Evolutionary conservation across 2,329 filamentous ascomycete genomes (phyloP).

Genomic region (Apiospora malaysiana): DNA sequence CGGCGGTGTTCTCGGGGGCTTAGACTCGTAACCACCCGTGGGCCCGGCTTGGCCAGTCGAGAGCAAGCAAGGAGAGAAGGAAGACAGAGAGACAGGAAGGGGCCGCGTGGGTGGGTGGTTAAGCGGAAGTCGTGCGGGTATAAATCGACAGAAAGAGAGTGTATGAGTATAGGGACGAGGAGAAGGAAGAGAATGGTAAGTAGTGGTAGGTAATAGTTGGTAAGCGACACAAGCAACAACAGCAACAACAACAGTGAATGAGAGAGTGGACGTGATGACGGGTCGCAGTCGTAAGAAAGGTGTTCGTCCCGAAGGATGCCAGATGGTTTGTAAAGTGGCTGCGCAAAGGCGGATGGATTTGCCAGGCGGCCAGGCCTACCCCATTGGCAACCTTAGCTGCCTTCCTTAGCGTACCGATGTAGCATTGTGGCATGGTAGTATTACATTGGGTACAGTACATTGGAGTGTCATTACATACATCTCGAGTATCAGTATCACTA

Average conservation of each 20-base stretch:
- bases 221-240: background rate
- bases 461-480: too few relatives aligned
- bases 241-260: background rate
- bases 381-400: background rate
- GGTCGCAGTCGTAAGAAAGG: constrained; percentile 1
- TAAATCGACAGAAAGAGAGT: background rate
- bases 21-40: constrained; percentile 18
- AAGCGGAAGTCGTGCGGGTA: background rate
- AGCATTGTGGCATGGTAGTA: too few relatives aligned
- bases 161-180: background rate
- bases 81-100: too few relatives aligned
- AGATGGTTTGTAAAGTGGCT: constrained; percentile 17
- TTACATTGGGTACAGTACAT: too few relatives aligned
- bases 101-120: background rate
- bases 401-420: background rate
- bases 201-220: background rate
- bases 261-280: background rate
- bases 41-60: background rate
- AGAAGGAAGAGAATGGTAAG: background rate
- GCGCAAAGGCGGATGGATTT: constrained; percentile 8
- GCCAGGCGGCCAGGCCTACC: background rate
- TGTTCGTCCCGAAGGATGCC: constrained; percentile 13
- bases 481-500: too few relatives aligned
- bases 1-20: constrained; percentile 25
- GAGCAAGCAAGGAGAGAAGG: background rate